Evolutionary conservation across 805 yeast species (phyloP), one percentile per base, ranked within the genome.

Genomic region (Ogataea pilisensis): DNA sequence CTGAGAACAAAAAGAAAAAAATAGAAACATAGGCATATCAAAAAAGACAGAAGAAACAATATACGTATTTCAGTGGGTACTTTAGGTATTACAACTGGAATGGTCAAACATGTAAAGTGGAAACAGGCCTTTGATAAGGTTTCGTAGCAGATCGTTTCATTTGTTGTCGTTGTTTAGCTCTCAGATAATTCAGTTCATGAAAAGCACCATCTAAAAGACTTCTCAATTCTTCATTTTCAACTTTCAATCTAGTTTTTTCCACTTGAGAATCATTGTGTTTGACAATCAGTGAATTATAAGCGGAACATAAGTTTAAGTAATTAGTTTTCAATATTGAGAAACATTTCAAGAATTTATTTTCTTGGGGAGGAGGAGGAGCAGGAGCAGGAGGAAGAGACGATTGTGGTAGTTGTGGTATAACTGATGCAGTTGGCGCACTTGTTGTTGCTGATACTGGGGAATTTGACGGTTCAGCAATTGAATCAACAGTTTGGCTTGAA

Each of bases 141-240:
- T 7, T 26, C 11, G 25, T 34, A 12, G 31, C 5, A 9, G 21
- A 8, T 20, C 5, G n/a, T 19, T 17, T 31, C 31, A 25, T n/a
- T 22, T 11, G 11, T 31, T 26, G 35, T 34, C 55, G 46, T 31
- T 46, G 42, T n/a, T 41, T 49, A 14, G 35, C 26, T 44, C 57
- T 47, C 5, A 46, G 38, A 20, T 42, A 18, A 19, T 39, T 50
- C 2, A 54, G 39, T 40, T 54, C 58, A 35, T 47, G 54, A 8
- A 49, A 27, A 12, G 52, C 39, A 13, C 46, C 50, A 30, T 57
- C 58, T 34, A 58, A 41, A 25, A 55, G 43, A 11, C 50, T 44
- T 32, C 56, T 58, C 40, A 57, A 39, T 26, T 57, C 57, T 32
- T 45, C 50, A 36, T 60, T 55, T 38, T 58, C 54, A 9, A 48